Conservation (phyloP, 345 rosid species). For the Citrus australasica region DNA sequence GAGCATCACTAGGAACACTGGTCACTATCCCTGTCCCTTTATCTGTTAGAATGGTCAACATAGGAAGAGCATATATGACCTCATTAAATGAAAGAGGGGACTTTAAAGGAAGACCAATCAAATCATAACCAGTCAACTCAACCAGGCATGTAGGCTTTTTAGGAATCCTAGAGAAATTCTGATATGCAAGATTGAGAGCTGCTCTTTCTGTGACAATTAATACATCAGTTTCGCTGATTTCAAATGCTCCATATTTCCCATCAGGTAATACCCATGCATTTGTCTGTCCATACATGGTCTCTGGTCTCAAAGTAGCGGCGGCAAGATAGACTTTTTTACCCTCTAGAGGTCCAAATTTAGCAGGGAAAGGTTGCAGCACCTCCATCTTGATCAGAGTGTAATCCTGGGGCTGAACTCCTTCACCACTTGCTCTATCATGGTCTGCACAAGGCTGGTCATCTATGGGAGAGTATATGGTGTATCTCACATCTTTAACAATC, state of each 20-base stretch:
- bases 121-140: constrained; percentile 78
- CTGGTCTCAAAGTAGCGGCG: constrained; percentile 93
- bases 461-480: constrained; percentile 80
- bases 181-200: constrained; percentile 88
- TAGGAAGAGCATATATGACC: constrained; percentile 85
- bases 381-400: constrained; percentile 92
- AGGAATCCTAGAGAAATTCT: constrained; percentile 64
- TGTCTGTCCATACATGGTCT: constrained; percentile 97
- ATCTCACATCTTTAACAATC: constrained; percentile 78
- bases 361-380: constrained; percentile 62
- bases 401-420: constrained; percentile 97
- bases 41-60: constrained; percentile 87
- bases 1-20: constrained; percentile 96
- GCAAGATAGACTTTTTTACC: constrained; percentile 76
- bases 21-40: constrained; percentile 97
- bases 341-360: constrained; percentile 58
- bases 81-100: constrained; percentile 71
- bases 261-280: constrained; percentile 97
- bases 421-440: constrained; percentile 93
- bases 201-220: constrained; percentile 72
- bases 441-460: constrained; percentile 98
- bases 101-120: constrained; percentile 77
- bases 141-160: constrained; percentile 75
- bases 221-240: constrained; percentile 73
- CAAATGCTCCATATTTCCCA: constrained; percentile 93